phyloP scores from a whole-genome alignment of 306 rosid species.

The Mucuna pruriens region DNA sequence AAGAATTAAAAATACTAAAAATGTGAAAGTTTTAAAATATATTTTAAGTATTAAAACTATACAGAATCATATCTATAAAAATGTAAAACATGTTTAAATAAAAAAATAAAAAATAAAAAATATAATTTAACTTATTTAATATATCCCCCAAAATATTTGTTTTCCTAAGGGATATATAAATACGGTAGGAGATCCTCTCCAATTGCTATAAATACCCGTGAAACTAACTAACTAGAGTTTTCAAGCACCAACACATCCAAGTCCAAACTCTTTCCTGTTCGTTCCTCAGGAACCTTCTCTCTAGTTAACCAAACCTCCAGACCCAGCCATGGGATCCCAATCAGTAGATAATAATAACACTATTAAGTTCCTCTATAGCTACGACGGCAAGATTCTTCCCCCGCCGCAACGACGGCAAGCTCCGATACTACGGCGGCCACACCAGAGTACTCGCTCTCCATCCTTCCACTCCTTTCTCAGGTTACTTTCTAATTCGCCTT shows the following conservation, averaged over 20 bases:
- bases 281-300: neutral
- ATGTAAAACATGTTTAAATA: too few species aligned
- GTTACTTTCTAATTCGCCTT: slow-evolving; percentile 36
- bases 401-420: slow-evolving; percentile 68
- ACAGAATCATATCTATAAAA: too few species aligned
- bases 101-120: too few species aligned
- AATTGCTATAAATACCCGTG: slow-evolving; percentile 57
- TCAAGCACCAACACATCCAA: slow-evolving; percentile 11
- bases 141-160: too few species aligned
- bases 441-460: slow-evolving; percentile 76
- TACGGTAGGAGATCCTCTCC: too few species aligned
- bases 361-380: slow-evolving; percentile 80
- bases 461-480: slow-evolving; percentile 67
- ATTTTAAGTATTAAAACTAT: too few species aligned
- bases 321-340: too few species aligned
- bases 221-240: slow-evolving; percentile 40
- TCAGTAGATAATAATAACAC: neutral
- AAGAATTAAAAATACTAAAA: too few species aligned
- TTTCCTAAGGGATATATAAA: too few species aligned
- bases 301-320: neutral
- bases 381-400: slow-evolving; percentile 89
- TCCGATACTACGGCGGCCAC: slow-evolving; percentile 87
- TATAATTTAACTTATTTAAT: too few species aligned
- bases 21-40: too few species aligned
- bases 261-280: neutral